Percentiles rank a stretch among this genome's conserved stretches.
Evolutionary conservation across 2,329 filamentous ascomycete genomes (phyloP).

Genomic region (Lasiodiplodia citricola): DNA sequence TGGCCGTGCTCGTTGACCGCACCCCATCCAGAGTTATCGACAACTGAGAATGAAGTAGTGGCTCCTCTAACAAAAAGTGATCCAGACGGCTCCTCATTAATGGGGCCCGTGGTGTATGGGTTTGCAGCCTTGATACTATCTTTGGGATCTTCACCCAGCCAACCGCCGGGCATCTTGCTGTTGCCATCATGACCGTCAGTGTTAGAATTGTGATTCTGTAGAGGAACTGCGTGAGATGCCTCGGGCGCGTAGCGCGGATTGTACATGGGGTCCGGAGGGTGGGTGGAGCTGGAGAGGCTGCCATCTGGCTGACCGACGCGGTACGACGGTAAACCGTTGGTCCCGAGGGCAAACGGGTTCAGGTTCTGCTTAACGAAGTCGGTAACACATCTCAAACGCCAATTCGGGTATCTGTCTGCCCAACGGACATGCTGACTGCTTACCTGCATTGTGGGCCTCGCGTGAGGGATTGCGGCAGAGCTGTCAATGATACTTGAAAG

Average conservation of each 20-base stretch:
- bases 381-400: background rate
- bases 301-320: background rate
- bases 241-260: background rate
- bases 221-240: background rate
- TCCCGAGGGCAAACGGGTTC: background rate
- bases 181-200: background rate
- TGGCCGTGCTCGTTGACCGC: background rate
- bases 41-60: background rate
- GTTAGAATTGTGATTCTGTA: too few species aligned
- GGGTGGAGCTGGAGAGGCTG: background rate
- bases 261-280: background rate
- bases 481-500: background rate
- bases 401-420: background rate
- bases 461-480: background rate
- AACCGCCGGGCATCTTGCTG: conserved; percentile 11
- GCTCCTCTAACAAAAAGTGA: background rate
- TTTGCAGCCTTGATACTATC: background rate
- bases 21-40: background rate
- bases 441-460: background rate
- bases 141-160: background rate
- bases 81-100: background rate
- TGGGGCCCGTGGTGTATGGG: background rate
- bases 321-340: background rate
- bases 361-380: background rate
- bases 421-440: background rate